A percentile compares a stretch with the other conserved stretches of the same genome.
Conservation (phyloP, 768 basidiomycete genomes). For the Suillus subaureus region DNA sequence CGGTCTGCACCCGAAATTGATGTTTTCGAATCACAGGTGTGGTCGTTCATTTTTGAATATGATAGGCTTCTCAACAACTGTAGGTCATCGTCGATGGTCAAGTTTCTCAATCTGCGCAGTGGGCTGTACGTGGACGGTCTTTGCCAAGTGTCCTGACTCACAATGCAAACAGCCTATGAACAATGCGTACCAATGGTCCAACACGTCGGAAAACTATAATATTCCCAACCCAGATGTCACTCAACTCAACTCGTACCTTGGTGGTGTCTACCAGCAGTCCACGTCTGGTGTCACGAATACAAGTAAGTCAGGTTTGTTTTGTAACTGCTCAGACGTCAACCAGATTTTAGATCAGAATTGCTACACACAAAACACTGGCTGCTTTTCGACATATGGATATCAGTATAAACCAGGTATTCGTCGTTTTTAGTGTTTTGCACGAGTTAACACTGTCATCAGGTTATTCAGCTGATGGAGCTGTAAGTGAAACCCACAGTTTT, state of each 20-base stretch:
- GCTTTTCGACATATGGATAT: conserved; percentile 75
- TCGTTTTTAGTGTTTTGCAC: conserved; percentile 5
- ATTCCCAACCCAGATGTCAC: conserved; percentile 58
- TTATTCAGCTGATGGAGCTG: conserved; percentile 43
- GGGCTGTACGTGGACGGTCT: conserved; percentile 54
- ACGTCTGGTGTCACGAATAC: conserved; percentile 71
- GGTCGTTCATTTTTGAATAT: conserved; percentile 7
- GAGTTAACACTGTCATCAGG: conserved; percentile 19
- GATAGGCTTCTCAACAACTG: conserved; percentile 17
- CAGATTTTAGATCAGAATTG: conserved; percentile 59
- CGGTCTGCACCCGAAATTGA: conserved; percentile 90
- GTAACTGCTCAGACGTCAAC: not conserved
- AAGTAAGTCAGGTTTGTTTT: conserved; percentile 36
- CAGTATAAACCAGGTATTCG: conserved; percentile 71
- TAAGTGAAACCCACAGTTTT: conserved; percentile 32
- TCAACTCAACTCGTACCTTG: conserved; percentile 64
- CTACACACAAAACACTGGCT: conserved; percentile 53
- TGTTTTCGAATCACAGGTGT: conserved; percentile 81
- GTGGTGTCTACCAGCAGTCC: conserved; percentile 83
- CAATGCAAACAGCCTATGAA: conserved; percentile 69
- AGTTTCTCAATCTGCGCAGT: conserved; percentile 87
- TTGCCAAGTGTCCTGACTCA: not conserved
- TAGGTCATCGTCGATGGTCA: conserved; percentile 46
- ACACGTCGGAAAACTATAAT: conserved; percentile 57
- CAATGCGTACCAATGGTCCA: conserved; percentile 67